Evolutionary conservation across 768 basidiomycete species (phyloP).

Genomic region (Galerina marginata): DNA sequence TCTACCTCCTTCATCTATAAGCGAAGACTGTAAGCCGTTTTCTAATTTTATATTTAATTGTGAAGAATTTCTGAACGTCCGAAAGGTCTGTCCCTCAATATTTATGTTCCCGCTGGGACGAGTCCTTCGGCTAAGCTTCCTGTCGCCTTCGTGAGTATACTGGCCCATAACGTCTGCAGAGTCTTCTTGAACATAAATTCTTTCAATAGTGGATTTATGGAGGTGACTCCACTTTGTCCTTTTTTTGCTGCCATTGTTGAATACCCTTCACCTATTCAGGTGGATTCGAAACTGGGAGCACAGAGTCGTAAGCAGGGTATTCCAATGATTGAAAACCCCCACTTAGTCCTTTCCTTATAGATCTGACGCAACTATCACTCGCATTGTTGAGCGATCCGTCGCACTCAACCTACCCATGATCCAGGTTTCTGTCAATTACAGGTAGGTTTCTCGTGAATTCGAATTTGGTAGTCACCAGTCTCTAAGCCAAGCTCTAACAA

Average conservation of each 20-base stretch:
- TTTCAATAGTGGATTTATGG: slow-evolving; percentile 23
- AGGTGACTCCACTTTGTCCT: slow-evolving; percentile 1
- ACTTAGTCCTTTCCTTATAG: neutral
- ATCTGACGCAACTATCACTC: slow-evolving; percentile 13
- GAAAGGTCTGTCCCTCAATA: slow-evolving; percentile 48
- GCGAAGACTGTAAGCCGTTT: slow-evolving; percentile 17
- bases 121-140: slow-evolving; percentile 44
- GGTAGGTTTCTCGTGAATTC: slow-evolving; percentile 4
- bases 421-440: slow-evolving; percentile 29
- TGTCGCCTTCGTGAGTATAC: slow-evolving; percentile 47
- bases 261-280: neutral
- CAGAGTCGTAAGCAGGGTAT: slow-evolving; percentile 2
- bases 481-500: neutral
- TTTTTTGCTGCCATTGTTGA: too few species aligned
- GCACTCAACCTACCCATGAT: slow-evolving; percentile 21
- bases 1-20: neutral
- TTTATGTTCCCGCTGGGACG: slow-evolving; percentile 41
- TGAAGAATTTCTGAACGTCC: neutral
- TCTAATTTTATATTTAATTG: neutral
- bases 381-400: slow-evolving; percentile 20
- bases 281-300: slow-evolving; percentile 16
- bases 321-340: too few species aligned
- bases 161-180: too few species aligned
- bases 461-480: too few species aligned
- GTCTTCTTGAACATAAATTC: too few species aligned